Conservation (phyloP, 768 basidiomycete species). For the Suillus fuscotomentosus region DNA sequence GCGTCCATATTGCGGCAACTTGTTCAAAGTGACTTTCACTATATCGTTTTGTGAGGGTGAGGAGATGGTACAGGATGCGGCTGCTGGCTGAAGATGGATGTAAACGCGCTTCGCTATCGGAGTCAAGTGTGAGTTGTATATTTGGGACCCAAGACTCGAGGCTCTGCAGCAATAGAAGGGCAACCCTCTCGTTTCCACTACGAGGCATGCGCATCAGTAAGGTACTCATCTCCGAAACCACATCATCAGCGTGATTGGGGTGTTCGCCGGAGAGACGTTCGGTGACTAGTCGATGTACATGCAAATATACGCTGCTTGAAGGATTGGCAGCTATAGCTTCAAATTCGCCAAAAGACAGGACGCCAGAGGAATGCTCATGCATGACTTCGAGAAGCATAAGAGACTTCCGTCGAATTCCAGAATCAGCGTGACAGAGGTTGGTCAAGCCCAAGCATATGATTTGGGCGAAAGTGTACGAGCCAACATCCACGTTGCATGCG, state of each 20-base stretch:
- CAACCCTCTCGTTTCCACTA: slow-evolving; percentile 45
- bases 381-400: slow-evolving; percentile 75
- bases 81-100: slow-evolving; percentile 46
- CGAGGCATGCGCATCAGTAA: slow-evolving; percentile 68
- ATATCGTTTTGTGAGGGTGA: slow-evolving; percentile 79
- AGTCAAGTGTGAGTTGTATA: slow-evolving; percentile 58
- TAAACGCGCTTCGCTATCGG: slow-evolving; percentile 42
- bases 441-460: slow-evolving; percentile 74
- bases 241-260: slow-evolving; percentile 57
- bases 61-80: slow-evolving; percentile 72
- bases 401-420: slow-evolving; percentile 66
- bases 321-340: slow-evolving; percentile 72
- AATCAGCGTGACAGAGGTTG: slow-evolving; percentile 75
- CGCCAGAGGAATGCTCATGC: slow-evolving; percentile 66
- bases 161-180: slow-evolving; percentile 69
- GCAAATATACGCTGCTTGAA: slow-evolving; percentile 73
- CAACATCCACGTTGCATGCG: slow-evolving; percentile 50
- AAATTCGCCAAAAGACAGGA: slow-evolving; percentile 67
- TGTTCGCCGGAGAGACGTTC: slow-evolving; percentile 79
- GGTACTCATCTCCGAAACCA: slow-evolving; percentile 68
- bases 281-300: slow-evolving; percentile 76
- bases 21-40: slow-evolving; percentile 76
- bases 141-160: slow-evolving; percentile 83
- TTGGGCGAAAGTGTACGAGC: slow-evolving; percentile 72
- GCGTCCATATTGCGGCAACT: slow-evolving; percentile 74